Base-by-base conservation (phyloP, 441 rosid genomes). In the Pelargonium fulgidum region DNA sequence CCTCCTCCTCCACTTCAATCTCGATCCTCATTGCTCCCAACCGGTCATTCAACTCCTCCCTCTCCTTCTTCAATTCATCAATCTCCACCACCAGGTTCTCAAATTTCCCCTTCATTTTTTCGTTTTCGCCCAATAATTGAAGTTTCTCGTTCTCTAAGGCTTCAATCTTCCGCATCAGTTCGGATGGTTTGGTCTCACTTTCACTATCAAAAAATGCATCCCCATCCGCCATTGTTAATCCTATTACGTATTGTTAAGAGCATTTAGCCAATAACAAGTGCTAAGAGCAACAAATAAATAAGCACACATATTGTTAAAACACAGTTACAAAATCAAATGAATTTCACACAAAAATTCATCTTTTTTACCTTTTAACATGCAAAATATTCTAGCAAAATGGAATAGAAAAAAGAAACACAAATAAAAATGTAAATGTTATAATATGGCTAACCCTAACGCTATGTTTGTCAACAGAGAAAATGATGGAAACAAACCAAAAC, bases 1-100 rank as follows among this genome's bases (percentile, higher is more conserved):
- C 85, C 62, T 82, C 87, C 67, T 86, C 88, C 4, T 82, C 77
- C 7, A 78, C 72, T 47, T 87, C 88, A 0, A 75, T 69, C 73
- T 87, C 89, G 11, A 44, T 80, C 70, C 77, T 86, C 84, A 87
- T 62, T 7, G 68, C 79, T 59, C 29, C 77, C 2, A 87, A 54
- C 50, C 72, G 82, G 70, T 72, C 78, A 71, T 79, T 82, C 87
- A 73, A 69, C 67, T 63, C 77, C 11, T 48, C 81, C 65, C 76
- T 84, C 0, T 65, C 80, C 3, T 74, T 64, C 79, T 45, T 81
- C 76, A 89, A 66, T 26, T 77, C 79, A 36, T 82, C 81, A 1
- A 85, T 65, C 76, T 85, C 85, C 1, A 54, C 76, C 39, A 62
- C 29, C 58, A 86, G 65, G 52, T 67, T 70, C 77, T 39, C 39